phyloP scores from a whole-genome alignment of 352 stramenopile genomes.

The Phytopythium cucurbitacearum region DNA sequence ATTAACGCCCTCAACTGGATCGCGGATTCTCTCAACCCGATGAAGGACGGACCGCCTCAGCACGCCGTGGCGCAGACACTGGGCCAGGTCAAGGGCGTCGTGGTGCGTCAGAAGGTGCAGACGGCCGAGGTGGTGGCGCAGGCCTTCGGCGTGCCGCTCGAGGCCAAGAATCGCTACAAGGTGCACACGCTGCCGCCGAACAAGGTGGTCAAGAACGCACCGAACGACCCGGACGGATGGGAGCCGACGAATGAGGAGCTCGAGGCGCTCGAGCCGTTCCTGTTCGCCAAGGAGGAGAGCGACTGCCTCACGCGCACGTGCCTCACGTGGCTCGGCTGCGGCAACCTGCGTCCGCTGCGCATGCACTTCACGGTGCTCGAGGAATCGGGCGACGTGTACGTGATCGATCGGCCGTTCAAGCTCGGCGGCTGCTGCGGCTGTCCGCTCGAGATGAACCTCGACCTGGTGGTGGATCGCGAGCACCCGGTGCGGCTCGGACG shows the following conservation, averaged over 20 bases:
- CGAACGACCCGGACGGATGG: constrained; percentile 39
- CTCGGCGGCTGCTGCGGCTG: constrained; percentile 29
- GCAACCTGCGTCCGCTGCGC: constrained; percentile 30
- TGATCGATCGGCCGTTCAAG: constrained; percentile 35
- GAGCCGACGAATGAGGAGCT: constrained; percentile 38
- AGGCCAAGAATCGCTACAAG: constrained; percentile 61
- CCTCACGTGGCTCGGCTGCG: constrained; percentile 33
- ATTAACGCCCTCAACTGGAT: neutral
- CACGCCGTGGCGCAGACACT: constrained; percentile 26
- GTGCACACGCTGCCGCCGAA: constrained; percentile 31
- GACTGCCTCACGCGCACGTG: constrained; percentile 21
- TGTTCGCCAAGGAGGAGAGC: constrained; percentile 46
- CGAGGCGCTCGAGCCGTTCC: constrained; percentile 38
- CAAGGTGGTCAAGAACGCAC: constrained; percentile 52
- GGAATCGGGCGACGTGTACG: constrained; percentile 40
- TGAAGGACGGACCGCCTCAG: neutral
- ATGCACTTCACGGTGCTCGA: constrained; percentile 39
- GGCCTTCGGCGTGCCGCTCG: constrained; percentile 39
- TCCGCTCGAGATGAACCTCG: constrained; percentile 43
- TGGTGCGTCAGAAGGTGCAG: constrained; percentile 54
- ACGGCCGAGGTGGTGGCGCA: constrained; percentile 42
- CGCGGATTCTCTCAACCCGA: neutral
- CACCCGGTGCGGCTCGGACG: constrained; percentile 28
- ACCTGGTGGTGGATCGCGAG: constrained; percentile 12
- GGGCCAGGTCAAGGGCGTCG: constrained; percentile 30